Conservation (phyloP, 2,329 filamentous ascomycete genomes). For the Neofusicoccum kwambonambiense region DNA sequence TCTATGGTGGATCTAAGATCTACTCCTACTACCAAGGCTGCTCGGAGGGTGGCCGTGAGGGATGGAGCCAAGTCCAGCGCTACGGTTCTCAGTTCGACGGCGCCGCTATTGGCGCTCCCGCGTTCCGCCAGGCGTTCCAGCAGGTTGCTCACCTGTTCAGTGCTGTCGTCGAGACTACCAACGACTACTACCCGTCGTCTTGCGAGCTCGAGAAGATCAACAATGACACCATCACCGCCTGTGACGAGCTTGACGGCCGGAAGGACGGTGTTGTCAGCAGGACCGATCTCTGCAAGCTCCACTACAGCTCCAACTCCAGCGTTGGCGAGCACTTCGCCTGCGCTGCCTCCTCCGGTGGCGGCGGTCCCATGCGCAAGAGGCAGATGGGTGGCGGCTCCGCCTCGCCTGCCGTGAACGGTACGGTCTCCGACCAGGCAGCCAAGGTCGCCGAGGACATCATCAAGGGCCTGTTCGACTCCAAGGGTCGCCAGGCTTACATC, state of each 20-base stretch:
- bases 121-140: conserved; percentile 47
- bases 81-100: conserved; percentile 52
- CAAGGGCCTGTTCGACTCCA: conserved; percentile 41
- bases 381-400: neutral
- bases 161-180: conserved; percentile 40
- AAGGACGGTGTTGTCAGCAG: conserved; percentile 55
- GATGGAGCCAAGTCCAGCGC: conserved; percentile 52
- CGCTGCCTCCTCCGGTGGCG: conserved; percentile 29
- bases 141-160: conserved; percentile 46
- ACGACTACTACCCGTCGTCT: conserved; percentile 43
- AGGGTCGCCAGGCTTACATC: conserved; percentile 44
- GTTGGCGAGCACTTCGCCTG: conserved; percentile 49
- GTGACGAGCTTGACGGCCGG: conserved; percentile 56
- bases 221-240: conserved; percentile 55
- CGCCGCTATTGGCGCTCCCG: conserved; percentile 47
- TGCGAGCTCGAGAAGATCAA: conserved; percentile 53
- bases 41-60: conserved; percentile 54
- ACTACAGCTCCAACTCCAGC: conserved; percentile 48
- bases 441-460: conserved; percentile 25
- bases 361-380: conserved; percentile 19
- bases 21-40: conserved; percentile 57
- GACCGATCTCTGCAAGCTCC: conserved; percentile 48
- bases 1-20: conserved; percentile 35
- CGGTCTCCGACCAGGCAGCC: conserved; percentile 30
- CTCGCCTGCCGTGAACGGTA: conserved; percentile 32